A percentile compares a stretch with the other conserved stretches of the same genome.
These are phyloP conservation scores for Aspergillus mulundensis DNA, from an alignment of 495 filamentous ascomycete species.

Conservation along the genomic window DNA sequence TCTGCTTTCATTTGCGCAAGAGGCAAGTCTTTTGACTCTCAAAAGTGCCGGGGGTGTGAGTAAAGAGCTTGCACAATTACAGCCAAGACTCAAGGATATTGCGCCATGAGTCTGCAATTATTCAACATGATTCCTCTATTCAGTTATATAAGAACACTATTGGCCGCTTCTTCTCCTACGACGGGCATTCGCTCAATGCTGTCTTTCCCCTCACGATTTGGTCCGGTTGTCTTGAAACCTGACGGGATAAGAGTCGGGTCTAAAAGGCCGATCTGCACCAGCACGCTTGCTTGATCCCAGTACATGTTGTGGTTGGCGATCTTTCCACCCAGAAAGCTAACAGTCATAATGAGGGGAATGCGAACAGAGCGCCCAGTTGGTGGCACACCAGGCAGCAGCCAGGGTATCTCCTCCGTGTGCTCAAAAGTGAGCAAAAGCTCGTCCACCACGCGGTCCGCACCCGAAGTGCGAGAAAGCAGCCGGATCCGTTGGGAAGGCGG, in stretches of 20 bases:
- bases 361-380: conserved; percentile 63
- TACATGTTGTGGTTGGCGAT: conserved; percentile 74
- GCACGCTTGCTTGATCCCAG: conserved; percentile 81
- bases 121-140: not conserved
- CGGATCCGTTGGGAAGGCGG: conserved; percentile 61
- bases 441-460: conserved; percentile 55
- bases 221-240: conserved; percentile 31
- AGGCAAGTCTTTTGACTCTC: conserved; percentile 71
- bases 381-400: conserved; percentile 71
- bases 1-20: conserved; percentile 54
- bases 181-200: conserved; percentile 24
- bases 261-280: conserved; percentile 71
- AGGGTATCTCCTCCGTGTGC: conserved; percentile 68
- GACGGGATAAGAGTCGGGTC: conserved; percentile 52
- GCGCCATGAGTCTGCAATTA: not conserved
- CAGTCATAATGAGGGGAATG: conserved; percentile 66
- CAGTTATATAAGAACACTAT: conserved; percentile 1
- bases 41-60: conserved; percentile 70
- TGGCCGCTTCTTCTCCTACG: conserved; percentile 18
- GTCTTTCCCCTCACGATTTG: conserved; percentile 19
- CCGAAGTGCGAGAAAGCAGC: conserved; percentile 66
- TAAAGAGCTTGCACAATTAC: conserved; percentile 21
- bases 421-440: conserved; percentile 58
- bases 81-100: not conserved
- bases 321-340: conserved; percentile 66